Conservation (phyloP, 73 alveolate genomes). For the Paraurostyla sp. region DNA sequence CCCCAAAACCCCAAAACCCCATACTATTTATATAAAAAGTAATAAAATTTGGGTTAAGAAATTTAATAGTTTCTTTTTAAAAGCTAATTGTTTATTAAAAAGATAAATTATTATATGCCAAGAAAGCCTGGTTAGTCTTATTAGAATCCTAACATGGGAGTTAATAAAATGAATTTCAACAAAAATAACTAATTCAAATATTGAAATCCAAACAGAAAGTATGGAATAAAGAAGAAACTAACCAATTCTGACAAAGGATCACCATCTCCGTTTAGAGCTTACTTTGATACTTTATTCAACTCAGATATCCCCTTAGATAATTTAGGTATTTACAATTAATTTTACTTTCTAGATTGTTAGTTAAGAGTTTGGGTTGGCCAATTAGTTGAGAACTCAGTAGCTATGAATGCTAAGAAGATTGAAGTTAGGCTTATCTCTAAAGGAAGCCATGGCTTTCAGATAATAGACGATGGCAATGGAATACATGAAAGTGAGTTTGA, state of each 20-base stretch:
- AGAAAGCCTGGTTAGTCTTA: neutral
- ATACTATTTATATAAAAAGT: too few relatives aligned
- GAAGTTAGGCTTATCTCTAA: conserved; percentile 32
- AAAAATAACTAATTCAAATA: neutral
- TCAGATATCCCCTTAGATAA: conserved; percentile 32
- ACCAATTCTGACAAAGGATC: neutral
- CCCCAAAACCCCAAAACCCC: too few relatives aligned
- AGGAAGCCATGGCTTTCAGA: conserved; percentile 49
- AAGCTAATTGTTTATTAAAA: too few relatives aligned
- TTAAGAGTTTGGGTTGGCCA: conserved; percentile 46
- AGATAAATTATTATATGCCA: neutral
- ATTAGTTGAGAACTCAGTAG: conserved; percentile 47
- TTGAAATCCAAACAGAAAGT: neutral
- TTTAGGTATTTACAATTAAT: too few relatives aligned
- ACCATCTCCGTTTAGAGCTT: neutral
- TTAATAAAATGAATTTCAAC: conserved; percentile 13
- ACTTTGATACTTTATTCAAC: conserved; percentile 34
- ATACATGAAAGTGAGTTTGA: conserved; percentile 45
- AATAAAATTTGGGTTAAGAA: too few relatives aligned
- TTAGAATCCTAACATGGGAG: neutral
- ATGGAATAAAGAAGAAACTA: neutral
- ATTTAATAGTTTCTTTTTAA: too few relatives aligned
- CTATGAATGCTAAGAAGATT: conserved; percentile 42
- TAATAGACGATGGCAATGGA: conserved; percentile 64
- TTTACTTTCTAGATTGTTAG: too few relatives aligned